Percentiles rank a stretch among this genome's conserved stretches.
These are phyloP conservation scores for Erythrophleum ivorense DNA, from an alignment of 331 rosid species.

Conservation along the genomic window DNA sequence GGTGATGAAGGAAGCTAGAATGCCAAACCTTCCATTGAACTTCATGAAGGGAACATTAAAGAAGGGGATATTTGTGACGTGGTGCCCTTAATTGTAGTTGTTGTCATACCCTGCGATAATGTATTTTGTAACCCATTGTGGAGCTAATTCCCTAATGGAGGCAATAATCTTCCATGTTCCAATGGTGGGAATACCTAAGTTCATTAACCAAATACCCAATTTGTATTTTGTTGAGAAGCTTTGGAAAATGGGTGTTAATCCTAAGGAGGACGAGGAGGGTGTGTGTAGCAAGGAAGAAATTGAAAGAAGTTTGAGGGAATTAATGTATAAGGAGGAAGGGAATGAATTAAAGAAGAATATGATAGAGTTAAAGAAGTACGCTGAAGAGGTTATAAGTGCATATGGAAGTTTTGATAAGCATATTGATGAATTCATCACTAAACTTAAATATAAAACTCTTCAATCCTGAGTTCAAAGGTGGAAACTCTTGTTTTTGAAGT, in stretches of 20 bases:
- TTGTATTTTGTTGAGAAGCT: not conserved
- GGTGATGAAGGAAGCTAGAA: not conserved
- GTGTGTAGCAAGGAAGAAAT: not conserved
- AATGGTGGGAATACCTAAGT: not conserved
- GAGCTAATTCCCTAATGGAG: not conserved
- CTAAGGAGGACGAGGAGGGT: not conserved
- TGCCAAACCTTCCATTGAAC: not conserved
- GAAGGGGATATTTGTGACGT: not conserved
- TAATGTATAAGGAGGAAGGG: not conserved
- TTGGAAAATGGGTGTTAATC: not conserved
- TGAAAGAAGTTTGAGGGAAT: conserved; percentile 2
- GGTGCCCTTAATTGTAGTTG: not conserved
- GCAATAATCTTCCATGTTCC: not conserved
- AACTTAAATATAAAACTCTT: too few relatives aligned
- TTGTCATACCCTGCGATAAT: not conserved
- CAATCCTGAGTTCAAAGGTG: too few relatives aligned
- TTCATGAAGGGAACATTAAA: not conserved
- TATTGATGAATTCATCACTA: not conserved
- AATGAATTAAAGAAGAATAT: not conserved
- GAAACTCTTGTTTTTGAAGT: too few relatives aligned
- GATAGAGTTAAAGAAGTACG: not conserved
- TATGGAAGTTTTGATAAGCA: not conserved
- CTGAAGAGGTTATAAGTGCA: not conserved
- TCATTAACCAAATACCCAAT: not conserved
- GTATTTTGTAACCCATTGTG: not conserved